phyloP scores from a whole-genome alignment of 164 flowering plant species.

The Platanus orientalis region DNA sequence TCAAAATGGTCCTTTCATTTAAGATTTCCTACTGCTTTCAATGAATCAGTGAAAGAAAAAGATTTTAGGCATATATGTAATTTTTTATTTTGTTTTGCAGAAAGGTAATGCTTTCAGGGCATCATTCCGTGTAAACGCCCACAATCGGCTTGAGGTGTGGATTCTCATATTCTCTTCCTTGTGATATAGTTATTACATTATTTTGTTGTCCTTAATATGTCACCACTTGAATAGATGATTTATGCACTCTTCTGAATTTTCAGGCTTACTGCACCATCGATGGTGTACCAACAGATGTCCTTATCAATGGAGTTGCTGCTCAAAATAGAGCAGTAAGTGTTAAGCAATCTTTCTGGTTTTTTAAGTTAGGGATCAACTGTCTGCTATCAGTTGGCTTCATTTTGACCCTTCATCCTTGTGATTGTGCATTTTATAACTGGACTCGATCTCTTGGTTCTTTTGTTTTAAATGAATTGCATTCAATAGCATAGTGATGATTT shows the following conservation, averaged over 20 bases:
- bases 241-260: slow-evolving; percentile 10
- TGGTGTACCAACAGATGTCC: slow-evolving; percentile 78
- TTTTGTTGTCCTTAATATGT: not conserved
- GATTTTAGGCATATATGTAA: not conserved
- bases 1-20: not conserved
- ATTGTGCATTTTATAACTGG: not conserved
- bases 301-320: slow-evolving; percentile 56
- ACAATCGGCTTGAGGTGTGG: slow-evolving; percentile 77
- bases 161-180: not conserved
- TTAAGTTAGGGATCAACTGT: not conserved
- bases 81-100: slow-evolving; percentile 38
- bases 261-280: slow-evolving; percentile 94
- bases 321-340: slow-evolving; percentile 96
- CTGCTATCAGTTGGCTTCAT: not conserved
- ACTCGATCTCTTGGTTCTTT: no score
- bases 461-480: no score
- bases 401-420: not conserved
- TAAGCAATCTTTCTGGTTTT: not conserved
- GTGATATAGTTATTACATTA: no score
- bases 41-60: not conserved
- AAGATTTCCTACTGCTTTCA: not conserved
- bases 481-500: no score
- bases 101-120: slow-evolving; percentile 68
- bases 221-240: not conserved
- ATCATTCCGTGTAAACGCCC: slow-evolving; percentile 76